These are phyloP conservation scores for Mortierella sp. DNA, from an alignment of 371 early-diverging fungal genomes.

Conservation along the genomic window DNA sequence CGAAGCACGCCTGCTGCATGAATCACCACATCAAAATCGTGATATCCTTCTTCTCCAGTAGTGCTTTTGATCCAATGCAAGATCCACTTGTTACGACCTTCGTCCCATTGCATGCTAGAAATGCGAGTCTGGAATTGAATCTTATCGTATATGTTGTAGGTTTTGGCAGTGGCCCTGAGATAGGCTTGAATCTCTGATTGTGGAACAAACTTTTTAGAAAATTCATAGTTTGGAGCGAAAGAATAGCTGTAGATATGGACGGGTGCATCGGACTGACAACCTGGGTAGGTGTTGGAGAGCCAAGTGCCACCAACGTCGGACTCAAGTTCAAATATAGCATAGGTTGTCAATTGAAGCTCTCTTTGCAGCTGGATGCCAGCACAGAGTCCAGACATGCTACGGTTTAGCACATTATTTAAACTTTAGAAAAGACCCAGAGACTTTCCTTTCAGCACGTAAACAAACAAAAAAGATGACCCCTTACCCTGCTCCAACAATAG, in stretches of 20 bases:
- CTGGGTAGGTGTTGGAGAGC: slow-evolving; percentile 48
- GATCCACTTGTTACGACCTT: slow-evolving; percentile 38
- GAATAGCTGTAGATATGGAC: slow-evolving; percentile 44
- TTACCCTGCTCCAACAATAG: slow-evolving; percentile 51
- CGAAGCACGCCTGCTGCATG: slow-evolving; percentile 32
- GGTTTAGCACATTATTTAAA: background rate
- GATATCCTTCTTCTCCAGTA: slow-evolving; percentile 14
- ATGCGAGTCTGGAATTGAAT: slow-evolving; percentile 37
- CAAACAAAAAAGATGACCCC: background rate
- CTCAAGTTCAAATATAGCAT: slow-evolving; percentile 46
- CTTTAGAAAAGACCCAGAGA: background rate
- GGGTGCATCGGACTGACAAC: slow-evolving; percentile 37
- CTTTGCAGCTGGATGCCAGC: slow-evolving; percentile 50
- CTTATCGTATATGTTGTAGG: slow-evolving; percentile 49
- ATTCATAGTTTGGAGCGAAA: slow-evolving; percentile 53
- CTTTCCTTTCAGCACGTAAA: background rate
- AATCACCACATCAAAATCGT: slow-evolving; percentile 36
- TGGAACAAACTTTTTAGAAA: slow-evolving; percentile 29
- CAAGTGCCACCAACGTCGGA: slow-evolving; percentile 47
- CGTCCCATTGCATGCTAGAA: slow-evolving; percentile 42
- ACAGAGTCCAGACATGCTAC: slow-evolving; percentile 43
- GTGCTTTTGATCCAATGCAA: slow-evolving; percentile 28
- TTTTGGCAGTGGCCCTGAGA: slow-evolving; percentile 36
- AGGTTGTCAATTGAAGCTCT: slow-evolving; percentile 38
- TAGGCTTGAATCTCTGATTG: slow-evolving; percentile 36